Evolutionary conservation across 2,329 filamentous ascomycete species (phyloP).

Genomic region (Scytalidium sp.): DNA sequence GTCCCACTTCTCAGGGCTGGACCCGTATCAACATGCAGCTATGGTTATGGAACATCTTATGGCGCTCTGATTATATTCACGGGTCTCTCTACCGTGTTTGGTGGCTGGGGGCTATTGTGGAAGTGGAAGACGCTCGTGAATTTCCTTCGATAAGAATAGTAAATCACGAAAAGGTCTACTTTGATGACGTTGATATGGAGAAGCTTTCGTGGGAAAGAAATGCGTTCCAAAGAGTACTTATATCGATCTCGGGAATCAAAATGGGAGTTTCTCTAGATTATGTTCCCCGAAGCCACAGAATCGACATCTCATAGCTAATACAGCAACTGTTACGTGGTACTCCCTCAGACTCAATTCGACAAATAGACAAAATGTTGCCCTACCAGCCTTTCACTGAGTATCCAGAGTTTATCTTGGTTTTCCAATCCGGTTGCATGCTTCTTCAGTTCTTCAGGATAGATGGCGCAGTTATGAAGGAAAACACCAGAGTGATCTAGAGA

Average conservation of each 20-base stretch:
- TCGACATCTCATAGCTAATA: too few relatives aligned
- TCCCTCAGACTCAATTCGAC: too few relatives aligned
- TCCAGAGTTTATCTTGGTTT: neutral
- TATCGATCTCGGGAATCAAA: too few relatives aligned
- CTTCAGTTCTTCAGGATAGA: neutral
- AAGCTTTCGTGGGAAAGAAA: too few relatives aligned
- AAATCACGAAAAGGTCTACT: too few relatives aligned
- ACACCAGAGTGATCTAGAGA: neutral
- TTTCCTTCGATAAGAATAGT: conserved; percentile 1
- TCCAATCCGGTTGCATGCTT: neutral
- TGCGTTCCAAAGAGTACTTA: too few relatives aligned
- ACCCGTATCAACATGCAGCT: conserved; percentile 21
- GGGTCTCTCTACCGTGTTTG: conserved; percentile 43
- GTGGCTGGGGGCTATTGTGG: conserved; percentile 48
- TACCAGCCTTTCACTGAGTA: neutral
- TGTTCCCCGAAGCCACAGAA: too few relatives aligned
- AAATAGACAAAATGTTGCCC: too few relatives aligned
- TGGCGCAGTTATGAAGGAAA: neutral
- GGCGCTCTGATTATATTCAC: conserved; percentile 51
- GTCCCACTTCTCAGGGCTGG: conserved; percentile 42
- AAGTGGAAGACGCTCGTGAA: conserved; percentile 29
- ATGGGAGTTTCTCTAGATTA: too few relatives aligned
- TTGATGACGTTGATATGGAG: too few relatives aligned
- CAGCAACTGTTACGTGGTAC: too few relatives aligned
- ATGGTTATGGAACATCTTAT: conserved; percentile 45